Conservation (phyloP, 306 rosid genomes). For the Dryas octopetala region DNA sequence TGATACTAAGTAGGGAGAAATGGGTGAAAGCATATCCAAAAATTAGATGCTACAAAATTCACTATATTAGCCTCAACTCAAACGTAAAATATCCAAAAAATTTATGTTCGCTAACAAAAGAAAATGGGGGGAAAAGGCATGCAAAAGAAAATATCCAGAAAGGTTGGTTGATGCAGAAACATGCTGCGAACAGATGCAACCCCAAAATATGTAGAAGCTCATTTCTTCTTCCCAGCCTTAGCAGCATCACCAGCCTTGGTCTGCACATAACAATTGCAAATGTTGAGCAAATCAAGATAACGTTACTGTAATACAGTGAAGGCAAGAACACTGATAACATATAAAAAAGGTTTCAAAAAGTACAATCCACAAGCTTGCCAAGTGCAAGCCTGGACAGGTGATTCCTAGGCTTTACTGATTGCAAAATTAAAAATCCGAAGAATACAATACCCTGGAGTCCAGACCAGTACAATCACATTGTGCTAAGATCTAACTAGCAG, state of each 20-base stretch:
- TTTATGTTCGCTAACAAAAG: not conserved
- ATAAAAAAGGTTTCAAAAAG: not conserved
- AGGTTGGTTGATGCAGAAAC: not conserved
- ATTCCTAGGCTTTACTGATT: not conserved
- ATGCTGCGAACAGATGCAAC: not conserved
- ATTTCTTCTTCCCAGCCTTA: slow-evolving; percentile 78
- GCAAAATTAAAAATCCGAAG: not conserved
- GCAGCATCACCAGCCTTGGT: slow-evolving; percentile 85
- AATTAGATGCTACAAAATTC: not conserved
- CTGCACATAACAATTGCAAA: slow-evolving; percentile 32
- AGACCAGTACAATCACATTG: too few species aligned
- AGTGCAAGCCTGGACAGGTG: not conserved
- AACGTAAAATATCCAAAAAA: not conserved
- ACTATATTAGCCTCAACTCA: not conserved
- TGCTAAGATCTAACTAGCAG: not conserved
- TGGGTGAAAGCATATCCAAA: not conserved
- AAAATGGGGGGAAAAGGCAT: not conserved
- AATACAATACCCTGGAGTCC: not conserved
- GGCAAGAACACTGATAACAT: not conserved
- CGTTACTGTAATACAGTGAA: not conserved
- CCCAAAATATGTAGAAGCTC: slow-evolving; percentile 23
- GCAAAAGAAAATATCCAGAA: not conserved
- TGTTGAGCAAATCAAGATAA: not conserved
- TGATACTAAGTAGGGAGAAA: too few species aligned
- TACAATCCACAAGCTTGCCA: not conserved